Conservation (phyloP, 805 yeast genomes). For the Saccharomycopsis babjevae region DNA sequence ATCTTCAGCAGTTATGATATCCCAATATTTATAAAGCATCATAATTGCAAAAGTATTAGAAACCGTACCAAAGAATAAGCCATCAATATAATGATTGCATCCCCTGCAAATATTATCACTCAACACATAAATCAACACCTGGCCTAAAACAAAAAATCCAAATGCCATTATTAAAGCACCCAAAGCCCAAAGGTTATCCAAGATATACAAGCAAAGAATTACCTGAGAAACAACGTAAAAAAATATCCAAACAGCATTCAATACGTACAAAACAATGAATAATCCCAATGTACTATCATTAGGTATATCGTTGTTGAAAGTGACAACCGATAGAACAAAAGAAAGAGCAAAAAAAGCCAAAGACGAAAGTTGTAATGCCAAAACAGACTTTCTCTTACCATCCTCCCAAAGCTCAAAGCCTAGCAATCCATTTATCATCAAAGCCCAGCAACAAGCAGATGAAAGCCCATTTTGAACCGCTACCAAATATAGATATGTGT, state of each 20-base stretch:
- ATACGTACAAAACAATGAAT: constrained; percentile 57
- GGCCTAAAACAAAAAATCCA: constrained; percentile 74
- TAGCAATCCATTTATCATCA: constrained; percentile 64
- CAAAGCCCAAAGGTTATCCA: constrained; percentile 77
- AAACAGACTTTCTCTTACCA: constrained; percentile 62
- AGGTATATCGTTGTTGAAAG: constrained; percentile 42
- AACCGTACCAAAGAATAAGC: constrained; percentile 72
- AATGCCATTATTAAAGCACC: constrained; percentile 71
- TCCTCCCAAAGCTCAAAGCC: constrained; percentile 94
- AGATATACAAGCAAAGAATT: constrained; percentile 52
- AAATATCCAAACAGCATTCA: constrained; percentile 58
- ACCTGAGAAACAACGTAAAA: constrained; percentile 60
- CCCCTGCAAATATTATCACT: constrained; percentile 56
- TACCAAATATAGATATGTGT: constrained; percentile 70
- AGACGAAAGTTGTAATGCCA: constrained; percentile 43
- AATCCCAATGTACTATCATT: constrained; percentile 49
- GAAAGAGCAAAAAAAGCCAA: constrained; percentile 49
- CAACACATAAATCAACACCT: constrained; percentile 61
- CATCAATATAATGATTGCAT: constrained; percentile 82
- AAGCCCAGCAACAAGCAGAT: constrained; percentile 58
- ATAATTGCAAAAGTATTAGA: constrained; percentile 74
- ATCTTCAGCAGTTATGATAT: constrained; percentile 88
- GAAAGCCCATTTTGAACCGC: constrained; percentile 69
- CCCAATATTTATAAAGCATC: constrained; percentile 98
- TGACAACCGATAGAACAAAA: constrained; percentile 57